Conservation (phyloP, 2,329 filamentous ascomycete species). For the Akanthomyces lecanii region DNA sequence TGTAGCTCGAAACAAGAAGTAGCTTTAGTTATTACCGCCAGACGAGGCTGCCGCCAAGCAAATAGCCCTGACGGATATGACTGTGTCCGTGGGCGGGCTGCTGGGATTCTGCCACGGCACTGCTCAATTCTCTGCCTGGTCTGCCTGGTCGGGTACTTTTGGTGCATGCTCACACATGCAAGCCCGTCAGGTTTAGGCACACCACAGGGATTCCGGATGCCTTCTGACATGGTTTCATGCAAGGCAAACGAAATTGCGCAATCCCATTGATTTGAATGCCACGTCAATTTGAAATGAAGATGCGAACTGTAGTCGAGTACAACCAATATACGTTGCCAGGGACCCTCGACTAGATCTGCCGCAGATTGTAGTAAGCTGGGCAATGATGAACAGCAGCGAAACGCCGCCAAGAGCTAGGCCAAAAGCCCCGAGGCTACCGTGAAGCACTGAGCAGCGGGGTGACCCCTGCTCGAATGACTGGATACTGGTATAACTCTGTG, state of each 20-base stretch:
- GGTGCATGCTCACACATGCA: too few relatives aligned
- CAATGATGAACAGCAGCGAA: neutral
- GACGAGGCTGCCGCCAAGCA: conserved; percentile 7
- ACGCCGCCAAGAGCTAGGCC: neutral
- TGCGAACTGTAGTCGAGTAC: neutral
- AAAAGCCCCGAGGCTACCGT: neutral
- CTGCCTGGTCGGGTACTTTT: too few relatives aligned
- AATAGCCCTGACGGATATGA: neutral
- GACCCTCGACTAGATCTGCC: neutral
- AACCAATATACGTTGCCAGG: neutral
- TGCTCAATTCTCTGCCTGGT: too few relatives aligned
- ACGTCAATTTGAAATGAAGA: neutral
- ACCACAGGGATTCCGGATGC: neutral
- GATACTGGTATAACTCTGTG: neutral
- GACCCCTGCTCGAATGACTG: neutral
- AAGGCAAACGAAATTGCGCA: neutral
- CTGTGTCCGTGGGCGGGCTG: neutral
- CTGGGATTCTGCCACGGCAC: neutral
- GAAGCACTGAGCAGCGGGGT: neutral
- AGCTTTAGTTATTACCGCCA: neutral
- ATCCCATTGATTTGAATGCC: neutral
- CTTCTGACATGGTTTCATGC: neutral
- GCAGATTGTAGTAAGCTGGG: neutral
- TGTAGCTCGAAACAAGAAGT: neutral
- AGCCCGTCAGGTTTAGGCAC: neutral